These are phyloP conservation scores for Ogataea pignaliae DNA, from an alignment of 805 yeast genomes.

Conservation along the genomic window DNA sequence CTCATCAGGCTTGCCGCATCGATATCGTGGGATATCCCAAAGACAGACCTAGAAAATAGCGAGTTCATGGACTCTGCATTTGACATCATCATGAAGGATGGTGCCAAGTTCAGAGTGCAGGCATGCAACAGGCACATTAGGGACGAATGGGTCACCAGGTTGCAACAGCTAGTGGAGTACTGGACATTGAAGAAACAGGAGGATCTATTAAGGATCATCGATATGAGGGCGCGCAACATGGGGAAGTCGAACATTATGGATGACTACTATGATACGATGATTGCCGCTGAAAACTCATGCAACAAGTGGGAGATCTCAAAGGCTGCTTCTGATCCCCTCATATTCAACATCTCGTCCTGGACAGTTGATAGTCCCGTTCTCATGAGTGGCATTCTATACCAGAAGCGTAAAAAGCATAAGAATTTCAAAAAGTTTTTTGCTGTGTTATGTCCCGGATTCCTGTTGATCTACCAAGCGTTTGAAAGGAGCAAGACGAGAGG, in stretches of 20 bases:
- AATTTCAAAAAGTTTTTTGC: constrained; percentile 59
- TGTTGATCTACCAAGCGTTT: constrained; percentile 53
- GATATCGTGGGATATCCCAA: constrained; percentile 27
- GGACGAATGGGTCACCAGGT: constrained; percentile 61
- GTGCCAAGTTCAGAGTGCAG: constrained; percentile 44
- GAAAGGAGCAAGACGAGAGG: constrained; percentile 41
- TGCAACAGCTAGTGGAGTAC: constrained; percentile 42
- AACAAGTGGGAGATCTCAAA: constrained; percentile 50
- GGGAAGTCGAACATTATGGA: constrained; percentile 39
- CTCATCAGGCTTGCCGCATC: constrained; percentile 27
- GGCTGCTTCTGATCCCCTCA: constrained; percentile 47
- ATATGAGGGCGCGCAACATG: constrained; percentile 42
- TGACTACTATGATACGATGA: constrained; percentile 53
- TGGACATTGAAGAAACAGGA: constrained; percentile 52
- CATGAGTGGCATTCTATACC: constrained; percentile 62
- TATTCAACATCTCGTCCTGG: constrained; percentile 53
- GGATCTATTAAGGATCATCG: constrained; percentile 35
- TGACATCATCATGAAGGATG: constrained; percentile 45
- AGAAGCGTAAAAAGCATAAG: constrained; percentile 65
- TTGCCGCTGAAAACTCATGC: constrained; percentile 33
- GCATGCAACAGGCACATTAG: constrained; percentile 48
- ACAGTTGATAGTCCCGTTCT: constrained; percentile 58
- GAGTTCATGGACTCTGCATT: constrained; percentile 44
- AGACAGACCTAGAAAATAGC: constrained; percentile 15
- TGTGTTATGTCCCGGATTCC: constrained; percentile 64